Conservation (phyloP, 106 monocot genomes). For the Cymbidium sinense region DNA sequence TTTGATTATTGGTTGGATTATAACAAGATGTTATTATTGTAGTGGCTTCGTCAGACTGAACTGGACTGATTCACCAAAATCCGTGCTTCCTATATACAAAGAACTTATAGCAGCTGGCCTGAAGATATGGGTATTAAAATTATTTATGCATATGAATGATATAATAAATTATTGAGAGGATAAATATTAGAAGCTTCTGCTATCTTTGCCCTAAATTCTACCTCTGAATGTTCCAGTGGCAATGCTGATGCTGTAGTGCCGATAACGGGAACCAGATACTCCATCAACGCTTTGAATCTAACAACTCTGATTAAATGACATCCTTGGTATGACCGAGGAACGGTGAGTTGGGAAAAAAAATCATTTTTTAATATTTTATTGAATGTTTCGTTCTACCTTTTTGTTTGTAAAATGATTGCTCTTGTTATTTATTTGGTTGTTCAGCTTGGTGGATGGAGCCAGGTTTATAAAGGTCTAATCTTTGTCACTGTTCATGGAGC, state of each 20-base stretch:
- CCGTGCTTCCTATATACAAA: slow-evolving; percentile 91
- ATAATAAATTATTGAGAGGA: too few species aligned
- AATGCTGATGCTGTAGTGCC: slow-evolving; percentile 91
- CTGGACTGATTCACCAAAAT: slow-evolving; percentile 85
- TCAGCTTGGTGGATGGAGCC: slow-evolving; percentile 91
- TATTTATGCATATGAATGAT: neutral
- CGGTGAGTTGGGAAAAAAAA: slow-evolving; percentile 19
- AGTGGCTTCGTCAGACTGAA: neutral
- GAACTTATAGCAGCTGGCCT: too few species aligned
- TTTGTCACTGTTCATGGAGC: slow-evolving; percentile 77
- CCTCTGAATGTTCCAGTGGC: slow-evolving; percentile 39
- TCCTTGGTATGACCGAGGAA: slow-evolving; percentile 81
- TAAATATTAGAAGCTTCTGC: too few species aligned
- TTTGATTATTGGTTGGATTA: neutral
- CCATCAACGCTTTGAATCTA: slow-evolving; percentile 78
- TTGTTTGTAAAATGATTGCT: neutral
- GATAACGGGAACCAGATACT: slow-evolving; percentile 80
- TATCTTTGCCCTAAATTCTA: neutral
- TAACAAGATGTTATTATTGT: neutral
- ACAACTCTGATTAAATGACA: slow-evolving; percentile 55
- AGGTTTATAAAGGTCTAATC: slow-evolving; percentile 75
- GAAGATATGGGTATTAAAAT: slow-evolving; percentile 43
- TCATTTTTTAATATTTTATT: neutral
- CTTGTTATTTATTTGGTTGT: neutral
- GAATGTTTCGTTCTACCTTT: too few species aligned